These are phyloP conservation scores for Thinopyrum elongatum DNA, from an alignment of 176 grass and related monocot genomes.

Conservation along the genomic window DNA sequence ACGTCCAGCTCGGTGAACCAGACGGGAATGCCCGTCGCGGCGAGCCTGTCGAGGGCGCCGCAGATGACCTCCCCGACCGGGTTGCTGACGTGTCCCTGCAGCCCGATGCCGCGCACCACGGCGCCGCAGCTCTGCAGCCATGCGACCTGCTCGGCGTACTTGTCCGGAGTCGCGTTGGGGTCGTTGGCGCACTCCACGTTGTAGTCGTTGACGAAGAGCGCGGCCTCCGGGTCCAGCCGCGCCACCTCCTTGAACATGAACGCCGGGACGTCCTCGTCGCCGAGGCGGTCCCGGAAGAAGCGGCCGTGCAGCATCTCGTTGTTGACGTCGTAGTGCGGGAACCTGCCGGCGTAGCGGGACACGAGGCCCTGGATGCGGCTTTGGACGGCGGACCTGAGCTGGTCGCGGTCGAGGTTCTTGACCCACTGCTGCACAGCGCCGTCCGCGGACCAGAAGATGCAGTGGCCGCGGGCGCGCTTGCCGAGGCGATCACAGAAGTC, in stretches of 20 bases:
- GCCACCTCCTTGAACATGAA: conserved; percentile 43
- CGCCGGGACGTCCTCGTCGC: conserved; percentile 12
- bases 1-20: conserved; percentile 78
- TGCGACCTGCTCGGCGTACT: conserved; percentile 40
- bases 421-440: conserved; percentile 39
- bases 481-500: conserved; percentile 32
- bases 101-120: conserved; percentile 34
- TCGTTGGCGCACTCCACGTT: conserved; percentile 56
- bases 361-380: conserved; percentile 42
- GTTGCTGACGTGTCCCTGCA: conserved; percentile 41
- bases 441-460: conserved; percentile 50
- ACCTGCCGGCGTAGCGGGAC: conserved; percentile 33
- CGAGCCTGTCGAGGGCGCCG: conserved; percentile 42
- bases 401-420: not conserved
- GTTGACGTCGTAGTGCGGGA: conserved; percentile 60
- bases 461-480: conserved; percentile 32
- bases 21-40: conserved; percentile 27
- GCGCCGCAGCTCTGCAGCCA: conserved; percentile 39
- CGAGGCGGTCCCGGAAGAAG: conserved; percentile 48
- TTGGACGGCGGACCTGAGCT: conserved; percentile 31
- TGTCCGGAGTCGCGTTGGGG: conserved; percentile 38
- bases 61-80: conserved; percentile 48
- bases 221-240: conserved; percentile 19
- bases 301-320: conserved; percentile 71
- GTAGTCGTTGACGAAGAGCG: conserved; percentile 64